Base-by-base conservation (phyloP, 371 early-diverging fungal genomes). In the Synchytrium microbalum region DNA sequence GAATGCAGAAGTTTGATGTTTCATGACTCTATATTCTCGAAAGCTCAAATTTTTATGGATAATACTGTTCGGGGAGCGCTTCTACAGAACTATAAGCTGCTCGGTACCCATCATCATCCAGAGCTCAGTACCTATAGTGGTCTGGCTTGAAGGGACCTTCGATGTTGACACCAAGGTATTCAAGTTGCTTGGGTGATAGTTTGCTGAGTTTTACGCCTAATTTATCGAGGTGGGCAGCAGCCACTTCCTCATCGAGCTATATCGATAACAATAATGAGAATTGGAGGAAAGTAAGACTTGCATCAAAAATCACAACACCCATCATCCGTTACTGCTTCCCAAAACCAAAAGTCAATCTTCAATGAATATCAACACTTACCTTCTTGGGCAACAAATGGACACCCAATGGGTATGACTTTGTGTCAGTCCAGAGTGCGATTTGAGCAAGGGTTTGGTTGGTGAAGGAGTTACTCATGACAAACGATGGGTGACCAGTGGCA, bases 401-500 rank as follows among this genome's bases (percentile, higher is more conserved):
- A 79, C 99, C 96, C 66, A 96, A 81, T 61, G 93, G 86, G 88
- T 90, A 96, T 66, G 85, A 74, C 26, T 74, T 81, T 64, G 82
- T 79, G 77, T 94, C 88, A 68, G 93, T 96, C 96, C 96, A 99
- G 72, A 99, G 87, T 66, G 96, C 93, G 66, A 98, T 93, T 83
- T 96, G 98, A 69, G 99, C 99, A 67, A 98, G 84, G 64, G 90
- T 92, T 87, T 98, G 99, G 91, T 96, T 96, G 70, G 91, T 87
- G 88, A 98, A 98, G 64, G 97, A 96, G 90, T 92, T 93, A 86
- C 92, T 92, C 99, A 97, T 98, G 84, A 96, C 98, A 73, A 98
- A 96, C 70, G 90, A 89, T 65, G 98, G 96, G 84, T 96, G 98
- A 67, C 99, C 99, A 70, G 96, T 96, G 73, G 96, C 99, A 84